Evolutionary conservation across 139 green algal genomes (phyloP).

Genomic region (Mychonastes homosphaera): DNA sequence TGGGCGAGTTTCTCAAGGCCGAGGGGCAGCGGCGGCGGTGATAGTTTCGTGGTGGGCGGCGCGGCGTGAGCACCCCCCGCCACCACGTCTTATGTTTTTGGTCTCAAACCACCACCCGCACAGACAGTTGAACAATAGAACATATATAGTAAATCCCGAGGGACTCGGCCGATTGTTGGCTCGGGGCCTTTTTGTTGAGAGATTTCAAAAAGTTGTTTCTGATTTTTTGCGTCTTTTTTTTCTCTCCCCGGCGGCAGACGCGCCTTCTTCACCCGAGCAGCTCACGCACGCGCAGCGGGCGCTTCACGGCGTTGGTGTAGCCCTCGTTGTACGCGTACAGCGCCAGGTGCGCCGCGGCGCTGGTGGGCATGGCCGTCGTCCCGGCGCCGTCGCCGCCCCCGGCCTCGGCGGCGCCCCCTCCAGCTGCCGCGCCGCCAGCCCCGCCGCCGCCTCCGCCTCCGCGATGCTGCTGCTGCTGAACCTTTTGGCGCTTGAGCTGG

Average conservation of each 20-base stretch:
- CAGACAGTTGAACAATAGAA: too few species aligned
- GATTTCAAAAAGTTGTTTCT: too few species aligned
- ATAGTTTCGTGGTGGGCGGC: too few species aligned
- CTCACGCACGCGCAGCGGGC: slow-evolving; percentile 62
- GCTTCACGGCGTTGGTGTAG: slow-evolving; percentile 86
- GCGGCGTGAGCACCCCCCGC: too few species aligned
- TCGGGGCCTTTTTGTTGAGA: too few species aligned
- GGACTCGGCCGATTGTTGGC: too few species aligned
- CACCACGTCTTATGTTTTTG: too few species aligned
- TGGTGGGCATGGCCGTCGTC: not conserved
- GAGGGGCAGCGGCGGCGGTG: too few species aligned
- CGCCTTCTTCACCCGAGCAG: slow-evolving; percentile 34
- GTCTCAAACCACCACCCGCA: too few species aligned
- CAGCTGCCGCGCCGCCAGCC: slow-evolving; percentile 11
- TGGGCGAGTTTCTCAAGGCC: slow-evolving; percentile 24
- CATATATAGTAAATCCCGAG: too few species aligned
- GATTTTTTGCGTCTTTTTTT: too few species aligned
- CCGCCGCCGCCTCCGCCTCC: not conserved
- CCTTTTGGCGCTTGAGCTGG: slow-evolving; percentile 8
- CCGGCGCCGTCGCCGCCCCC: not conserved
- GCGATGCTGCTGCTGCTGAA: not conserved
- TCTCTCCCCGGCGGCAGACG: too few species aligned
- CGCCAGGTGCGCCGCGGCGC: slow-evolving; percentile 23
- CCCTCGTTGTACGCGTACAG: slow-evolving; percentile 87
- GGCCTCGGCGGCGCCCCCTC: slow-evolving; percentile 3